Percentiles rank a stretch among this genome's conserved stretches.
These are phyloP conservation scores for Golubevia pallescens DNA, from an alignment of 1,284 basidiomycete genomes.

Conservation along the genomic window DNA sequence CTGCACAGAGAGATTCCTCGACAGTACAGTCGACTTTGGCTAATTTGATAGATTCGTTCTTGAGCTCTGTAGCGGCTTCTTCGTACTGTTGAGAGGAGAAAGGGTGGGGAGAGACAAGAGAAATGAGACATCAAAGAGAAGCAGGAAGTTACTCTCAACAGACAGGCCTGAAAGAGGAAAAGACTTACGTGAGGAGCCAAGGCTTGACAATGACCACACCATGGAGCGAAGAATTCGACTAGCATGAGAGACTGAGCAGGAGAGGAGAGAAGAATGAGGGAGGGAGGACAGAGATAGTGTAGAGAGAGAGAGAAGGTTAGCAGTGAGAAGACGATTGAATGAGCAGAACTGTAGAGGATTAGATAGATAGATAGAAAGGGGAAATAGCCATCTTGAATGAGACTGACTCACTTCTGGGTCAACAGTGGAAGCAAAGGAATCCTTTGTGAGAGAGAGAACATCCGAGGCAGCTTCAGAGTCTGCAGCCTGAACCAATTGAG, in stretches of 20 bases:
- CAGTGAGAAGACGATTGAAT: too few species aligned
- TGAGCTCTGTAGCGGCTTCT: slow-evolving; percentile 49
- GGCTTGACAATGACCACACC: slow-evolving; percentile 80
- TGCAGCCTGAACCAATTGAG: slow-evolving; percentile 13
- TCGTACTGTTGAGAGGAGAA: slow-evolving; percentile 36
- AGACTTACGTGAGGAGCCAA: slow-evolving; percentile 55
- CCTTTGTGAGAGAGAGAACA: slow-evolving; percentile 36
- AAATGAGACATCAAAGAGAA: background rate
- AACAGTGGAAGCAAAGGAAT: slow-evolving; percentile 36
- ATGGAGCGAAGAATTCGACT: slow-evolving; percentile 94
- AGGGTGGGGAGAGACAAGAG: background rate
- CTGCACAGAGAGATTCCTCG: slow-evolving; percentile 52
- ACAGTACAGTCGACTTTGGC: slow-evolving; percentile 64
- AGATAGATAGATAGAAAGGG: background rate
- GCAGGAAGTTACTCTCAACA: background rate
- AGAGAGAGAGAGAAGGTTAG: too few species aligned
- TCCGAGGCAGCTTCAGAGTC: slow-evolving; percentile 32
- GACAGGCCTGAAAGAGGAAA: slow-evolving; percentile 58
- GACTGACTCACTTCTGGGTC: slow-evolving; percentile 29
- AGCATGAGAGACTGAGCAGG: slow-evolving; percentile 74
- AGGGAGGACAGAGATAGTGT: too few species aligned
- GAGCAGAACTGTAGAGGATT: too few species aligned
- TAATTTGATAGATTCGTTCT: slow-evolving; percentile 46
- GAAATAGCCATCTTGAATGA: background rate
- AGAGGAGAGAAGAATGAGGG: too few species aligned